These are phyloP conservation scores for Colletotrichum abscissum DNA, from an alignment of 2,329 filamentous ascomycete species.

Conservation along the genomic window DNA sequence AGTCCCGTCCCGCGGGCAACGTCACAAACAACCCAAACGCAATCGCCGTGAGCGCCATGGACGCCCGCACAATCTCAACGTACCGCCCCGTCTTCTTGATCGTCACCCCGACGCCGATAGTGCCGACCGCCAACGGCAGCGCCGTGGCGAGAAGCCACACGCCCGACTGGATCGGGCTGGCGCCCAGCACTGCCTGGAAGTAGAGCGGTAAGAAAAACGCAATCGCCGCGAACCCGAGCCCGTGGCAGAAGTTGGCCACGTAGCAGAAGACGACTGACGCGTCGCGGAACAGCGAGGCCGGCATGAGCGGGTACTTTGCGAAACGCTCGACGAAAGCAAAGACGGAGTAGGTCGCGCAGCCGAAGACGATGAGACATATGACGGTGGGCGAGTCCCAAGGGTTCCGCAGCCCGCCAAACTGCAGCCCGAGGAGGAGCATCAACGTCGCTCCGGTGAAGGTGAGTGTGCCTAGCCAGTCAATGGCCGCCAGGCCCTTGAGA, in stretches of 20 bases:
- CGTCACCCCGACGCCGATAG: slow-evolving; percentile 65
- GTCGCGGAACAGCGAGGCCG: slow-evolving; percentile 75
- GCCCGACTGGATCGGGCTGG: slow-evolving; percentile 76
- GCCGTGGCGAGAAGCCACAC: slow-evolving; percentile 80
- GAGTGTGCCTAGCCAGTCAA: slow-evolving; percentile 67
- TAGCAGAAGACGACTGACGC: slow-evolving; percentile 75
- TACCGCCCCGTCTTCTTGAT: slow-evolving; percentile 76
- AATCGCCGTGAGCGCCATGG: slow-evolving; percentile 69
- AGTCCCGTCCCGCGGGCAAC: slow-evolving; percentile 66
- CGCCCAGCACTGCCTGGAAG: slow-evolving; percentile 80
- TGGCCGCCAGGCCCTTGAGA: slow-evolving; percentile 68
- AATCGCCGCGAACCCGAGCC: slow-evolving; percentile 80
- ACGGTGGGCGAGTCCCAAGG: slow-evolving; percentile 82
- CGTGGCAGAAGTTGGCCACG: slow-evolving; percentile 76
- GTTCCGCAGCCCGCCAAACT: slow-evolving; percentile 81
- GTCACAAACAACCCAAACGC: slow-evolving; percentile 74
- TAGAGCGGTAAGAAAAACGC: slow-evolving; percentile 88
- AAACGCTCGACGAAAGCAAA: slow-evolving; percentile 82
- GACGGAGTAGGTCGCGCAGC: slow-evolving; percentile 68
- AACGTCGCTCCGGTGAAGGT: slow-evolving; percentile 81
- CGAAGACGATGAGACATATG: slow-evolving; percentile 82
- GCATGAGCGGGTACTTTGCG: slow-evolving; percentile 83
- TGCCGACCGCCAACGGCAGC: slow-evolving; percentile 73
- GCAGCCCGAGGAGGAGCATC: slow-evolving; percentile 87
- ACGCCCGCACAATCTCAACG: slow-evolving; percentile 68